These are phyloP conservation scores for Zygoascus tannicola DNA, from an alignment of 805 yeast genomes.

Conservation along the genomic window DNA sequence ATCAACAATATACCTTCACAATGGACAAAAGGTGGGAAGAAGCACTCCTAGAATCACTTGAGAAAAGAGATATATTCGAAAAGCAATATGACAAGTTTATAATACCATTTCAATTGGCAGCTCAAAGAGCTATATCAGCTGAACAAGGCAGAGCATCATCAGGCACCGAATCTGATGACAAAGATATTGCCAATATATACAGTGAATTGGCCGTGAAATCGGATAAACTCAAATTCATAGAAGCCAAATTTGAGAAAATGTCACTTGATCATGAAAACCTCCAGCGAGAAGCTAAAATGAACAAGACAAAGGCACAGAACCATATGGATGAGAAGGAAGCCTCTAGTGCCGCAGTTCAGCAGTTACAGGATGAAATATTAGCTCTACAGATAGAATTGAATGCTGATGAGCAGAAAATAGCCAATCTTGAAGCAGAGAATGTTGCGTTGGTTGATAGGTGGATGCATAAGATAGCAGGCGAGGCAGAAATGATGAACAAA, in stretches of 20 bases:
- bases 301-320: conserved; percentile 23
- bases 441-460: conserved; percentile 45
- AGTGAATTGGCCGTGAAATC: conserved; percentile 10
- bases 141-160: conserved; percentile 1
- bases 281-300: conserved; percentile 21
- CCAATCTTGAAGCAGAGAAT: conserved; percentile 39
- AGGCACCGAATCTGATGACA: conserved; percentile 5
- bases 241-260: conserved; percentile 1
- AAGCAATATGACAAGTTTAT: conserved; percentile 12
- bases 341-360: conserved; percentile 49
- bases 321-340: conserved; percentile 24
- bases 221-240: conserved; percentile 4
- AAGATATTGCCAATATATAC: conserved; percentile 13
- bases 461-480: conserved; percentile 48
- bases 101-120: conserved; percentile 18
- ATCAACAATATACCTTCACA: no score
- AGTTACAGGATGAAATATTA: conserved; percentile 58
- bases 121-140: conserved; percentile 16
- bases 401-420: conserved; percentile 31
- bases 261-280: conserved; percentile 11
- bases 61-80: conserved; percentile 18
- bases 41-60: conserved; percentile 5
- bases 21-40: no score
- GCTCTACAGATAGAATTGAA: conserved; percentile 51
- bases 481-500: conserved; percentile 51